phyloP scores from a whole-genome alignment of 2,329 filamentous ascomycete species.

The Davidsoniella eucalypti region DNA sequence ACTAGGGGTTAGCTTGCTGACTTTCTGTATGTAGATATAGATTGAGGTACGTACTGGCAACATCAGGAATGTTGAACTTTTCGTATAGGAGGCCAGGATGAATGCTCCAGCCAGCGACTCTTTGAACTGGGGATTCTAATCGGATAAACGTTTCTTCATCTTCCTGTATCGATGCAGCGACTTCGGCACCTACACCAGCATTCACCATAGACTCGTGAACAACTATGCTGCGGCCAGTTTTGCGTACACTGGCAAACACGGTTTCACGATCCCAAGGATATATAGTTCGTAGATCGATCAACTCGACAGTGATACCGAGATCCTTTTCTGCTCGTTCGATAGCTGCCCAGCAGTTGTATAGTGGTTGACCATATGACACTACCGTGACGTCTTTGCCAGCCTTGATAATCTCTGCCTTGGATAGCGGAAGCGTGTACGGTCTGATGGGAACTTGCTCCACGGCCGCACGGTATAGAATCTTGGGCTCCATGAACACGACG shows the following conservation, averaged over 20 bases:
- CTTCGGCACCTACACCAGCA: slow-evolving; percentile 73
- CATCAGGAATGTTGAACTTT: slow-evolving; percentile 67
- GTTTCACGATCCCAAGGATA: slow-evolving; percentile 84
- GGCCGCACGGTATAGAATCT: slow-evolving; percentile 78
- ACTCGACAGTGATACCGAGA: slow-evolving; percentile 59
- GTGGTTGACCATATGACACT: slow-evolving; percentile 74
- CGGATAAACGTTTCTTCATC: slow-evolving; percentile 57
- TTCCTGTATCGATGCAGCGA: slow-evolving; percentile 77
- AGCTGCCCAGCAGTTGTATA: slow-evolving; percentile 69
- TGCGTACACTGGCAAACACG: slow-evolving; percentile 65
- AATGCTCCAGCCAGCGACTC: slow-evolving; percentile 80
- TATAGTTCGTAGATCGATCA: slow-evolving; percentile 75
- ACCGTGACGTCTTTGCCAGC: slow-evolving; percentile 67
- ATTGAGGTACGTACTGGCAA: slow-evolving; percentile 51
- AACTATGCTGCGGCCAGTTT: slow-evolving; percentile 72
- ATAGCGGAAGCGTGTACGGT: slow-evolving; percentile 67
- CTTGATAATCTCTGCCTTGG: slow-evolving; percentile 72
- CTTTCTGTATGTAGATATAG: no score
- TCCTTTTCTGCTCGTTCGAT: slow-evolving; percentile 61
- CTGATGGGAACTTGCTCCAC: slow-evolving; percentile 79
- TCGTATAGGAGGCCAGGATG: slow-evolving; percentile 70
- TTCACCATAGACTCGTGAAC: slow-evolving; percentile 91
- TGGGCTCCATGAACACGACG: slow-evolving; percentile 86
- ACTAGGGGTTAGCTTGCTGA: slow-evolving; percentile 3
- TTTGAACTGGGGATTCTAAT: slow-evolving; percentile 68